Evolutionary conservation across 257 asterid species (phyloP).

Genomic region (Thymus quinquecostatus): DNA sequence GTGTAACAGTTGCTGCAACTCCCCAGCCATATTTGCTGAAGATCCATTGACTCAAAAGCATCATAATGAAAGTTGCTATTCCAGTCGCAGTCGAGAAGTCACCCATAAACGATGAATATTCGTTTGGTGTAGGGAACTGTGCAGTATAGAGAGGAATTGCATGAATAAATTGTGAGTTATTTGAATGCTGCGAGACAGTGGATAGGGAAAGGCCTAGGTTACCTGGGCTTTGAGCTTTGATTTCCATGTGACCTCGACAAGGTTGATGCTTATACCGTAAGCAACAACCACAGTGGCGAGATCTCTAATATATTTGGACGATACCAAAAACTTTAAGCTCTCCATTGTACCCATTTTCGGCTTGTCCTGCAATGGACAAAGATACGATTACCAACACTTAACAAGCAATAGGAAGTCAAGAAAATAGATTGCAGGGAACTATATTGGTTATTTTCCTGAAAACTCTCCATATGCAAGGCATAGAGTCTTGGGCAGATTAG

Average conservation of each 20-base stretch:
- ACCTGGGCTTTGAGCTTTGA: slow-evolving; percentile 99
- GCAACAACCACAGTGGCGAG: slow-evolving; percentile 97
- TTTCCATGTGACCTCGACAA: slow-evolving; percentile 99
- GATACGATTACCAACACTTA: slow-evolving; percentile 8
- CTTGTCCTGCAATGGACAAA: slow-evolving; percentile 62
- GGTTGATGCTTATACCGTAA: slow-evolving; percentile 95
- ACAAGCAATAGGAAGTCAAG: neutral
- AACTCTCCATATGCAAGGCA: neutral
- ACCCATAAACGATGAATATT: slow-evolving; percentile 94
- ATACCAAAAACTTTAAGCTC: slow-evolving; percentile 89
- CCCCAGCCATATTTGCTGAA: slow-evolving; percentile 96
- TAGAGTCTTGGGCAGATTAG: too few species aligned
- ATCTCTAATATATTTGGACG: slow-evolving; percentile 84
- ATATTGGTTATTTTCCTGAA: neutral
- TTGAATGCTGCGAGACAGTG: neutral
- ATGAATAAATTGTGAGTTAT: slow-evolving; percentile 12
- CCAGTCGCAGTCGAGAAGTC: slow-evolving; percentile 98
- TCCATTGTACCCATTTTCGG: slow-evolving; percentile 97
- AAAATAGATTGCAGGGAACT: slow-evolving; percentile 2
- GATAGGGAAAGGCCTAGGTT: neutral
- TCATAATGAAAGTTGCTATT: slow-evolving; percentile 91
- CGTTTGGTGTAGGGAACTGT: slow-evolving; percentile 98
- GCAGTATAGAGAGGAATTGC: slow-evolving; percentile 8
- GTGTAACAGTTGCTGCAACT: slow-evolving; percentile 90
- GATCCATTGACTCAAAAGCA: slow-evolving; percentile 97